A percentile compares a stretch with the other conserved stretches of the same genome.
These are phyloP conservation scores for Fusarium clavum DNA, from an alignment of 2,329 filamentous ascomycete genomes.

Conservation along the genomic window DNA sequence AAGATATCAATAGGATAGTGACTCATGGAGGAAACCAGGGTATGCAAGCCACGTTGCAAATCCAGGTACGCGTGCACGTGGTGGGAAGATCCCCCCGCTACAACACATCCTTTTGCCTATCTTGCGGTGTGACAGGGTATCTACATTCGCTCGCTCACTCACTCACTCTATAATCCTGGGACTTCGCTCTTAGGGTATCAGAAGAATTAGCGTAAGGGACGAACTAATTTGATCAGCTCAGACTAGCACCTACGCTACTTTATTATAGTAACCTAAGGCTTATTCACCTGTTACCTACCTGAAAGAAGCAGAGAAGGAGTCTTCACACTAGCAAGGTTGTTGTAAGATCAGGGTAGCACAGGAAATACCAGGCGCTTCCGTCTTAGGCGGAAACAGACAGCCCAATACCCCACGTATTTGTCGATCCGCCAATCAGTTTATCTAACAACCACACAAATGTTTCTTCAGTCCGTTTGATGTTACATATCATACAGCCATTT, in stretches of 20 bases:
- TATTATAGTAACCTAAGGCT: background rate
- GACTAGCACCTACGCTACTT: background rate
- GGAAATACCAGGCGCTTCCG: background rate
- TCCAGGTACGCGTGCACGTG: background rate
- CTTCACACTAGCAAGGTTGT: background rate
- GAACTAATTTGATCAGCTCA: background rate
- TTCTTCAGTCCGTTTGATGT: background rate
- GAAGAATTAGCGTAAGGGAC: background rate
- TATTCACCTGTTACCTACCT: background rate
- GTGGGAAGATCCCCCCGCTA: background rate
- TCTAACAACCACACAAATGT: background rate
- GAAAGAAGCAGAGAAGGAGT: background rate
- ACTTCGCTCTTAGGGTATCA: background rate
- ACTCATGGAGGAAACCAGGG: background rate
- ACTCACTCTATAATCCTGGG: background rate
- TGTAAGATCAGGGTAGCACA: background rate
- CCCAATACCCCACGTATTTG: background rate
- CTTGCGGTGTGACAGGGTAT: background rate
- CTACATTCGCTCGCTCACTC: background rate
- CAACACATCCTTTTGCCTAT: background rate
- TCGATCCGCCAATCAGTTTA: background rate
- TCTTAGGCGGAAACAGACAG: background rate
- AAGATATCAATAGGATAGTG: background rate
- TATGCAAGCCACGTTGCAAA: constrained; percentile 1
- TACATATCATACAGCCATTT: background rate